Evolutionary conservation across 2,329 filamentous ascomycete genomes (phyloP), one percentile per base, ranked within the genome.

Genomic region (Elsinoe necatrix): DNA sequence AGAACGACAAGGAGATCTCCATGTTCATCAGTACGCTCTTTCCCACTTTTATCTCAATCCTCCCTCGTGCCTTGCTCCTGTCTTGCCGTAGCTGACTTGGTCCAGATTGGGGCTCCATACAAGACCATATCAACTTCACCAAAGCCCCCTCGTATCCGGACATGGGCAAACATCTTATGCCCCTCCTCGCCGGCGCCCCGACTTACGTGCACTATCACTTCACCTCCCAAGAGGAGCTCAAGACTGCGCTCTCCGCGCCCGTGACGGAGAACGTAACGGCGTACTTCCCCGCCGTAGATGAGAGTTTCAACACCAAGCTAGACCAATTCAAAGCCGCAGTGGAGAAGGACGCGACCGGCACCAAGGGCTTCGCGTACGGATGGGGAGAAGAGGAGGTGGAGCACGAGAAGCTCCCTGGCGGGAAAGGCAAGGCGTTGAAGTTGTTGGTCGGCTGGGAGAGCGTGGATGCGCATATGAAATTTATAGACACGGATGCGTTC

Each of bases 401-500:
- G 58, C 55, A 59, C 43, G 58, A 60, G 57, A 58, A 55, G 20
- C 48, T 62, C 60, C 7, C 54, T 43, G 42, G 56, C 27, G 68
- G 69, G 3, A 66, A 68, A 2, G 76, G 72, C 9, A 71, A 71
- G 56, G 65, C 73, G 56, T 72, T 73, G 61, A 62, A 75, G 3
- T 58, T 72, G n/a, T 69, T 71, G 16, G 67, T 79, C 55, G 79
- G 78, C 4, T 82, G 80, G 80, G 67, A 73, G 52, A 76, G 69
- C 61, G 68, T 77, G 18, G 74, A 79, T 34, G 69, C 68, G 48
- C 80, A 82, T 65, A 67, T 73, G 70, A 66, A 66, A 50, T 77
- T 72, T 29, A 68, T 72, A 55, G 67, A 76, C 60, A 74, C 73
- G 25, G 66, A 72, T 59, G 68, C 65, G 23, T 81, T 80, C 63